Conservation (phyloP, 805 yeast genomes). For the Nakazawaea siamensis region DNA sequence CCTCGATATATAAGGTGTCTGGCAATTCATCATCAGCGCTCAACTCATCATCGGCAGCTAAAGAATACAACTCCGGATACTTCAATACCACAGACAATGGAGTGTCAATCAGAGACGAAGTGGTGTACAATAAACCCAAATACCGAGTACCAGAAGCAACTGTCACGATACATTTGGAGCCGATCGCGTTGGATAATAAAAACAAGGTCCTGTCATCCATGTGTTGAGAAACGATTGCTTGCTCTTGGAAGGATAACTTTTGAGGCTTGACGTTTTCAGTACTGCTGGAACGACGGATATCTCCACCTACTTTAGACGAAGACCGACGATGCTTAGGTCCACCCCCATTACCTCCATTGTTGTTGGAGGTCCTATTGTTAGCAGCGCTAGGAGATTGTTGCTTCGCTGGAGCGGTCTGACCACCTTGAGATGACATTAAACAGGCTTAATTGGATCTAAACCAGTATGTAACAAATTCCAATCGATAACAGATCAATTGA, state of each 20-base stretch:
- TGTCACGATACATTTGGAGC: conserved; percentile 49
- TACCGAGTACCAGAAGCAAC: conserved; percentile 53
- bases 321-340: conserved; percentile 9
- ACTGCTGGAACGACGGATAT: conserved; percentile 8
- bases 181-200: conserved; percentile 50
- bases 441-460: too few species aligned
- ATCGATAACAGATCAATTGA: too few species aligned
- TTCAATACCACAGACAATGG: conserved; percentile 47
- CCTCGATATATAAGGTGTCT: conserved; percentile 34
- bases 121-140: conserved; percentile 50
- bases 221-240: conserved; percentile 21
- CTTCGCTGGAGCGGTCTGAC: too few species aligned
- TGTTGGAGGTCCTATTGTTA: background rate
- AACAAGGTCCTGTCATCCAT: conserved; percentile 50
- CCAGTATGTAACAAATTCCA: too few species aligned
- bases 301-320: conserved; percentile 8
- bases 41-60: conserved; percentile 24
- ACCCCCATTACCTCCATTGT: too few species aligned
- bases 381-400: background rate
- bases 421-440: too few species aligned
- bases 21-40: conserved; percentile 30
- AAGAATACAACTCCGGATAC: conserved; percentile 35
- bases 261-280: conserved; percentile 18
- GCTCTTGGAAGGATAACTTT: conserved; percentile 17
- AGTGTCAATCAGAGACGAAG: conserved; percentile 28